These are phyloP conservation scores for Colletotrichum sublineola DNA, from an alignment of 2,329 filamentous ascomycete species.

Conservation along the genomic window DNA sequence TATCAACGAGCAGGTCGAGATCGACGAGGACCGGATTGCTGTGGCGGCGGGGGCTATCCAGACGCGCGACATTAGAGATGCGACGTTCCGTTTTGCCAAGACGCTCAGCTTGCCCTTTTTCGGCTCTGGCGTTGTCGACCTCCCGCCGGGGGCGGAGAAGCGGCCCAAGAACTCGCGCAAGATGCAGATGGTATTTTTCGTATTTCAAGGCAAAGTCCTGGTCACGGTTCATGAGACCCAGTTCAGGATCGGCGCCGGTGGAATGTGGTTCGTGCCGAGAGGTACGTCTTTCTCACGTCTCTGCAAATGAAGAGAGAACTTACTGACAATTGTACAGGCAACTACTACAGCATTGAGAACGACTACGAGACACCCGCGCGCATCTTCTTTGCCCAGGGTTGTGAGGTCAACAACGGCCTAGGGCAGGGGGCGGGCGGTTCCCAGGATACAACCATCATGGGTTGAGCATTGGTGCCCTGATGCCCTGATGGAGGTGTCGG, in stretches of 20 bases:
- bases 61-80: conserved; percentile 70
- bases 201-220: conserved; percentile 84
- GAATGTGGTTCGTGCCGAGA: conserved; percentile 94
- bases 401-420: conserved; percentile 61
- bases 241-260: conserved; percentile 88
- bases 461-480: conserved; percentile 2
- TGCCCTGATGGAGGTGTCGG: background rate
- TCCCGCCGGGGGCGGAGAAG: conserved; percentile 87
- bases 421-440: conserved; percentile 15
- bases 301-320: background rate
- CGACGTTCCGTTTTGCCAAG: conserved; percentile 90
- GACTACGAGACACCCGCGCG: conserved; percentile 78
- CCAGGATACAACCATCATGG: conserved; percentile 39
- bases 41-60: conserved; percentile 68
- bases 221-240: conserved; percentile 81
- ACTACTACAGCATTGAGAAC: conserved; percentile 93
- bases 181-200: conserved; percentile 98
- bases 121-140: conserved; percentile 88
- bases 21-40: conserved; percentile 69
- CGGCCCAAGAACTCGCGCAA: conserved; percentile 90
- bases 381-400: conserved; percentile 94
- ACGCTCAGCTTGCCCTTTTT: conserved; percentile 88
- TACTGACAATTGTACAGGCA: conserved; percentile 70
- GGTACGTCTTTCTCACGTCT: conserved; percentile 68
- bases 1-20: conserved; percentile 64